Evolutionary conservation across 495 filamentous ascomycete species (phyloP), one percentile per base, ranked within the genome.

Genomic region (Annulohypoxylon nitens): DNA sequence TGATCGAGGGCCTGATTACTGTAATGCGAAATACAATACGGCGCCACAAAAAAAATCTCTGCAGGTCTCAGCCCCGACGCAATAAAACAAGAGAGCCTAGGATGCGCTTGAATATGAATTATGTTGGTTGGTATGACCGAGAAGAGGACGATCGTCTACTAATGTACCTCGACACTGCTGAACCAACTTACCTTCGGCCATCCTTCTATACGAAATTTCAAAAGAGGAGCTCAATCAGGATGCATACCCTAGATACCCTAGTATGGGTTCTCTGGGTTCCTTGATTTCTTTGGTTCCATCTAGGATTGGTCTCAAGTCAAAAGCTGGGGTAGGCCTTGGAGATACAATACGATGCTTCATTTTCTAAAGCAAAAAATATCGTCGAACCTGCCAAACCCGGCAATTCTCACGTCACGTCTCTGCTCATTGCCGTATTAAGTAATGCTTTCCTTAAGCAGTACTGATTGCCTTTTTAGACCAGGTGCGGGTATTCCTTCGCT

Each of bases 41-140:
- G 41, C 39, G 48, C 20, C 53, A 58, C 51, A 39, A 36, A n/a
- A 39, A 41, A 39, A 39, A 30, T 50, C 54, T 59, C 14, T 14
- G 41, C 20, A 20, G 64, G 37, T 16, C 3, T 45, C 65, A 69
- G 65, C 65, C 65, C 57, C 65, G 36, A 53, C 20, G 51, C 65
- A 43, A 53, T 61, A 69, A 14, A 48, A 48, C 16, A 25, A 37
- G 16, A 25, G 4, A 51, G 30, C 23, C 39, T 33, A 30, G 47
- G 39, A 26, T 11, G 12, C 48, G 11, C 48, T 30, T 33, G 12
- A 25, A 14, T 33, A 34, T 34, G 3, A 25, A 23, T 7, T 59
- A 23, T 16, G 16, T 51, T 37, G 20, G 36, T 43, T 33, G 36
- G 30, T 57, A 18, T n/a, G 16, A 37, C 30, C 33, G 33, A 11